Conservation (phyloP, 805 yeast genomes). For the Spathaspora arborariae region DNA sequence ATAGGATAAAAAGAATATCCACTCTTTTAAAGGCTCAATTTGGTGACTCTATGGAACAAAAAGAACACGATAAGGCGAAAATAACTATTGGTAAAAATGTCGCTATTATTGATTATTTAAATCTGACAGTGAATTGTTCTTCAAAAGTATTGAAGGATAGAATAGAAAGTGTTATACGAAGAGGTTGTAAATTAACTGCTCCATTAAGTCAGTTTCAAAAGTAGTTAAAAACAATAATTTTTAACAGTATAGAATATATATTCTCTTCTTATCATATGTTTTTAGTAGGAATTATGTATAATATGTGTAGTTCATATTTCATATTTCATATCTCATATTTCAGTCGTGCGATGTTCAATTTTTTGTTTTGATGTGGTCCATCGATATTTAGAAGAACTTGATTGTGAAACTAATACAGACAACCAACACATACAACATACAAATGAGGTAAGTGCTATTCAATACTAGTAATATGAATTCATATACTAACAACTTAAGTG, state of each 20-base stretch:
- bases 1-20: slow-evolving; percentile 47
- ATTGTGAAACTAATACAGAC: neutral
- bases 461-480: neutral
- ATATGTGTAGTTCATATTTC: too few relatives aligned
- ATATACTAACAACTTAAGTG: slow-evolving; percentile 43
- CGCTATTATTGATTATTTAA: slow-evolving; percentile 64
- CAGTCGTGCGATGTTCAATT: neutral
- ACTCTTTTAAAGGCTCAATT: slow-evolving; percentile 77
- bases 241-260: too few relatives aligned
- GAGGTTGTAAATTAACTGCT: slow-evolving; percentile 79
- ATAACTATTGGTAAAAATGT: slow-evolving; percentile 71
- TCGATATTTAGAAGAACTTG: neutral
- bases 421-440: neutral
- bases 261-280: too few relatives aligned
- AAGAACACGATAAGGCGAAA: slow-evolving; percentile 46
- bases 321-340: too few relatives aligned
- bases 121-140: slow-evolving; percentile 63
- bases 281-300: too few relatives aligned
- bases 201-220: slow-evolving; percentile 58
- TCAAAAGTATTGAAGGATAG: slow-evolving; percentile 78
- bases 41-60: slow-evolving; percentile 63
- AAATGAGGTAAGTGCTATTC: slow-evolving; percentile 11
- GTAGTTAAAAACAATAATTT: too few relatives aligned
- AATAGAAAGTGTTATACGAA: slow-evolving; percentile 71
- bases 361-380: too few relatives aligned